Base-by-base conservation (phyloP, 768 basidiomycete species). In the Neoboletus magnificus region DNA sequence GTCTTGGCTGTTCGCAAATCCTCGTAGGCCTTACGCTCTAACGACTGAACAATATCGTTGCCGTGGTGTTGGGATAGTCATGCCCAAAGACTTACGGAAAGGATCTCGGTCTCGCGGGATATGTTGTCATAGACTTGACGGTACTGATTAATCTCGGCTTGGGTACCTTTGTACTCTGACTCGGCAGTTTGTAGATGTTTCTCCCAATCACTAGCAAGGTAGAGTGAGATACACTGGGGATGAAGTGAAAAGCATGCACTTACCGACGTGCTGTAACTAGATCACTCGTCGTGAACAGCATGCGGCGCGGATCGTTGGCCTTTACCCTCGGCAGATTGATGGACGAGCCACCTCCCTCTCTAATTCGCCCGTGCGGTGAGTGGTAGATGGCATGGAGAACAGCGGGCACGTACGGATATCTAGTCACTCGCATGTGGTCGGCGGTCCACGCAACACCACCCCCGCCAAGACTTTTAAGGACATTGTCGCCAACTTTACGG, bases 311-410 rank as follows among this genome's bases (percentile, higher is more conserved):
- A 68, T 82, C 73, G 66, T 59, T 56, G 12, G 62, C 48, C 2
- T 37, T 61, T 35, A 80, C 37, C 48, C 56, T 55, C 0, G 52
- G 53, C 40, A 82, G 50, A 27, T 74, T 71, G 54, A 72, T 75
- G 8, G 84, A 84, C 25, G 76, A 75, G 55, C 80, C 78, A 73
- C 90, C 91, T 48, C 87, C 89, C 58, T 86, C 87, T 12, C 88
- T 91, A 50, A 39, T 57, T 44, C 10, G 3, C 32, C 8, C 3
- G 37, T 4, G 35, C 29, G 20, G 48, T 59, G 36, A 50, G 46
- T 35, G 13, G 47, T 36, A 48, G 12, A 42, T 29, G 12, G 23
- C 7, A 40, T 30, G 25, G 32, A 30, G 33, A 48, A 35, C 22
- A 22, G 39, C 20, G 49, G 22, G 39, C 5, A 78, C 84, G 52